Base-by-base conservation (phyloP, 345 rosid genomes). In the Populus euphratica region DNA sequence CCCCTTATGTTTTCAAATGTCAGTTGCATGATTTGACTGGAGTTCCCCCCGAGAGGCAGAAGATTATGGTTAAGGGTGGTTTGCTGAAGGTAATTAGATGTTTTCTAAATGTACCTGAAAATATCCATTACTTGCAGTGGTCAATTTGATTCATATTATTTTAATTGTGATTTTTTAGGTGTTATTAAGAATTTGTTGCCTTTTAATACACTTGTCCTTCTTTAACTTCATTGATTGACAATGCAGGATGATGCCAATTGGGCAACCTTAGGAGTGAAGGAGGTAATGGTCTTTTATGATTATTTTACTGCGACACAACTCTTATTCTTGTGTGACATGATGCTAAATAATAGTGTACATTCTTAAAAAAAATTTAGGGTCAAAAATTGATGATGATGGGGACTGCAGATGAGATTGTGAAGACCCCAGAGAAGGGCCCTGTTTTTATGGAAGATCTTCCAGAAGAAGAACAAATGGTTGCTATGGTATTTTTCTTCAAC, bases 301-400 rank as follows among this genome's bases (percentile, higher is more conserved):
- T 36, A 41, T 69, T 69, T 73, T 69, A 61, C 61, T 39, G 18
- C 66, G 18, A 10, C 17, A 2, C 18, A 6, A 50, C 20, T 21
- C n/a, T 54, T 61, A 14, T 31, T n/a, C 69, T 31, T 5, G 41
- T 73, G 21, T 10, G n/a, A 44, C 64, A 63, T 50, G 70, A 69
- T 29, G 39, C 67, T 70, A 29, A 68, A 38, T 33, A 61, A 12
- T 79, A 27, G 38, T 35, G 14, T 75, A n/a, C 35, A n/a, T 20
- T 21, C 61, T 74, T 20, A 64, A 23, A 8, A 25, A 14, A n/a
- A 18, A 13, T 39, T n/a, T 39, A 96, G 99, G 98, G 99, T 76
- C 98, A 94, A 88, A 92, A 87, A 78, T 81, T 96, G 90, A 96
- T 96, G 99, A 90, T 96, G 99, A 92, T 96, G 97, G 99, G 98